These are phyloP conservation scores for Podospora anserina DNA, from an alignment of 495 filamentous ascomycete species.

Conservation along the genomic window DNA sequence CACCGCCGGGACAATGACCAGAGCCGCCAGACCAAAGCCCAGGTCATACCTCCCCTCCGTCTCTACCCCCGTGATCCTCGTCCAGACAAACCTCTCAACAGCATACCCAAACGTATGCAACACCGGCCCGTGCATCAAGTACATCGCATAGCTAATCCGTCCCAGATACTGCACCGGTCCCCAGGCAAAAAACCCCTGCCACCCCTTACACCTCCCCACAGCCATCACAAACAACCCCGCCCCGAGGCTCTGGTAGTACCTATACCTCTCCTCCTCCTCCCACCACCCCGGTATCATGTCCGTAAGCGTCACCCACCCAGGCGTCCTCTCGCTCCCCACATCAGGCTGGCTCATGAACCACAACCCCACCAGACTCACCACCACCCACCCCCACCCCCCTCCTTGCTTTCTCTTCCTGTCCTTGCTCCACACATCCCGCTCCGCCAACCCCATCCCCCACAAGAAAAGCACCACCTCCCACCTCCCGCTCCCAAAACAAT, in stretches of 20 bases:
- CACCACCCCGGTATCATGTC: constrained; percentile 40
- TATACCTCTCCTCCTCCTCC: constrained; percentile 35
- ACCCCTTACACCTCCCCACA: constrained; percentile 32
- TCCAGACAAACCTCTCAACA: constrained; percentile 36
- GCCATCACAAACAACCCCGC: constrained; percentile 41
- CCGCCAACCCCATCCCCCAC: constrained; percentile 41
- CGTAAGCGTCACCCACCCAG: constrained; percentile 42
- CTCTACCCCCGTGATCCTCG: constrained; percentile 34
- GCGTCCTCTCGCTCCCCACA: constrained; percentile 32
- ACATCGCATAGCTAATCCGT: constrained; percentile 50
- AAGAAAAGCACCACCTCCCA: constrained; percentile 48
- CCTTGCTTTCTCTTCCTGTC: constrained; percentile 10
- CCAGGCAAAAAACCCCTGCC: constrained; percentile 39
- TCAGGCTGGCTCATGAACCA: constrained; percentile 47
- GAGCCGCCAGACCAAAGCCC: constrained; percentile 35
- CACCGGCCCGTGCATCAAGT: constrained; percentile 53
- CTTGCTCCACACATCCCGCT: constrained; percentile 34
- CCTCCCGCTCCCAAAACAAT: constrained; percentile 30
- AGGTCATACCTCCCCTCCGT: constrained; percentile 28
- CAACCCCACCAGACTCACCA: constrained; percentile 31
- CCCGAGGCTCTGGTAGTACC: constrained; percentile 43
- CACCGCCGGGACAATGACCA: constrained; percentile 39
- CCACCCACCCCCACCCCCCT: constrained; percentile 16
- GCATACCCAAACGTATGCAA: constrained; percentile 44
- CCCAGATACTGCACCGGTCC: constrained; percentile 46